phyloP scores from a whole-genome alignment of 257 asterid genomes.

The Nicotiana tabacum region DNA sequence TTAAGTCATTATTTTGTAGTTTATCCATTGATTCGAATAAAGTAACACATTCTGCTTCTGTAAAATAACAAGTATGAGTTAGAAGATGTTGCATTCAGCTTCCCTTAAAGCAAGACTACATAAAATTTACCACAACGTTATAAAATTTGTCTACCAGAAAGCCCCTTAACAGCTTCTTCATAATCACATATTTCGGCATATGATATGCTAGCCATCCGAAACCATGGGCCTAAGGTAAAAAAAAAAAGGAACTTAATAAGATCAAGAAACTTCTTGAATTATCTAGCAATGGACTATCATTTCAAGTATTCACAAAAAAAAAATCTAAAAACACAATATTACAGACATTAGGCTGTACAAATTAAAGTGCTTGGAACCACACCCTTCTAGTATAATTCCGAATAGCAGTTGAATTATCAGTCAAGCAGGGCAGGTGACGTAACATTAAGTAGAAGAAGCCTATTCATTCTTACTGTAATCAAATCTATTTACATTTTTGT shows the following conservation, averaged over 20 bases:
- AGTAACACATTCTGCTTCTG: conserved; percentile 64
- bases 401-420: neutral
- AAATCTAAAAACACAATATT: neutral
- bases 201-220: conserved; percentile 67
- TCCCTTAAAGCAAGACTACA: conserved; percentile 7
- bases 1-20: conserved; percentile 40
- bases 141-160: conserved; percentile 47
- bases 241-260: neutral
- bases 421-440: neutral
- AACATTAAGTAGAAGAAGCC: neutral
- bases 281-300: neutral
- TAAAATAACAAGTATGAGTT: conserved; percentile 15
- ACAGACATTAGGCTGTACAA: neutral
- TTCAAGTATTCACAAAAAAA: neutral
- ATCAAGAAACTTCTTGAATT: conserved; percentile 8
- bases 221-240: conserved; percentile 76
- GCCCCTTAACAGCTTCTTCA: conserved; percentile 56
- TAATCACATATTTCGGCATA: conserved; percentile 74
- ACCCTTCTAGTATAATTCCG: neutral
- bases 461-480: neutral
- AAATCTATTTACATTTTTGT: neutral
- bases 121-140: conserved; percentile 7
- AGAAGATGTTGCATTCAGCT: conserved; percentile 5
- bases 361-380: neutral
- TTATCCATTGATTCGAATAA: conserved; percentile 37